Base-by-base conservation (phyloP, 352 stramenopile species). In the Phytopythium boreale region DNA sequence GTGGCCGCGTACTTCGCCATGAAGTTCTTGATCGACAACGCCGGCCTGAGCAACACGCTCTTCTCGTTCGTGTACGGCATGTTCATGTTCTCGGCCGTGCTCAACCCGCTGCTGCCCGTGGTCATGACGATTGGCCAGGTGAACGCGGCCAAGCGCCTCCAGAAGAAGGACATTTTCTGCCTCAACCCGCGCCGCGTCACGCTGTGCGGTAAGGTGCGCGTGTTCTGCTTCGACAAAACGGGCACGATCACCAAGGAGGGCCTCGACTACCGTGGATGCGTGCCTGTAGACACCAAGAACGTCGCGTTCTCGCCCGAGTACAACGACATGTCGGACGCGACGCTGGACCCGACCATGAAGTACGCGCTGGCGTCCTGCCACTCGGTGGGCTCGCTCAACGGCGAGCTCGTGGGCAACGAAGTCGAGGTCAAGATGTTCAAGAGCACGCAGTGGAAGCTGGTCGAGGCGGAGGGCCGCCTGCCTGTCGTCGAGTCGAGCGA, bases 141-240 rank as follows among this genome's bases (percentile, higher is more conserved):
- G 31, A 93, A 96, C 61, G 90, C 82, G 14, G 83, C 82, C 41
- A 82, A 92, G 62, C 87, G 92, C 31, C 77, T 98, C 8, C 62
- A 82, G 51, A 71, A 81, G 46, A 79, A 85, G 49, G 75, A 81
- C 34, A 87, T 98, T 34, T 87, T 89, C 69, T 96, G 84, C 57
- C 76, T 92, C 20, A 92, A 97, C 74, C 73, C 85, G 0, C 78
- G 89, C 60, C 87, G 84, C 37, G 93, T 98, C 59, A 82, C 90
- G 0, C 70, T 98, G 2, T 90, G 86, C 53, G 92, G 92, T n/a
- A 98, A 97, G 67, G 88, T 97, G 11, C 86, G 80, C 46, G 74
- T 93, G 9, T 92, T 91, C 47, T 97, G 90, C 69, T 98, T 98
- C 68, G 92, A 98, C 77, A 98, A 98, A 69, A 98, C 92, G 0